phyloP scores from a whole-genome alignment of 306 rosid genomes.

The Sindora glabra region DNA sequence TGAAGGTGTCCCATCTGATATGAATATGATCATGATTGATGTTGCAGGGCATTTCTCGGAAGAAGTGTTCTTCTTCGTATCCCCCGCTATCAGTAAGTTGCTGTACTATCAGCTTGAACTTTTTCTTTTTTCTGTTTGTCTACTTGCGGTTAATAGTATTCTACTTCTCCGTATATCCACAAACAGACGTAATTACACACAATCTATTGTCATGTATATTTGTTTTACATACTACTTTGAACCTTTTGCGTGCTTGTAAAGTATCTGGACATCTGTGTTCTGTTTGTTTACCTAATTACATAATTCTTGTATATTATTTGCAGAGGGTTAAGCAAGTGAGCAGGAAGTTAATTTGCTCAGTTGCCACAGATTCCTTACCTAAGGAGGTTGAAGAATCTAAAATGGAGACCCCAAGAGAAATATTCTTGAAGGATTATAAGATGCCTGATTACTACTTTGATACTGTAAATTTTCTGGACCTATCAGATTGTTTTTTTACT shows the following conservation, averaged over 20 bases:
- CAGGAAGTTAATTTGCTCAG: constrained; percentile 64
- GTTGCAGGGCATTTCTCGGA: constrained; percentile 36
- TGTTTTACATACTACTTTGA: neutral
- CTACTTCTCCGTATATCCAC: neutral
- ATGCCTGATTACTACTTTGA: constrained; percentile 92
- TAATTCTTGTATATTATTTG: constrained; percentile 20
- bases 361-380: constrained; percentile 54
- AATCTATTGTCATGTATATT: neutral
- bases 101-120: constrained; percentile 4
- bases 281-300: constrained; percentile 5
- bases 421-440: constrained; percentile 85
- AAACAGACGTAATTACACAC: constrained; percentile 4
- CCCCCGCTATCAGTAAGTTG: constrained; percentile 50
- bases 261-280: neutral
- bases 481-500: constrained; percentile 8
- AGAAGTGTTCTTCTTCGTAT: constrained; percentile 24
- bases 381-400: constrained; percentile 61
- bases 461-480: constrained; percentile 31
- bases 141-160: neutral
- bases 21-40: constrained; percentile 15
- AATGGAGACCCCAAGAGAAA: constrained; percentile 79
- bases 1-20: neutral
- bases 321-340: constrained; percentile 50
- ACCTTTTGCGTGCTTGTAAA: neutral
- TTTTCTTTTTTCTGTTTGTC: constrained; percentile 2